phyloP scores from a whole-genome alignment of 2,329 filamentous ascomycete species.

The Xenoacremonium recifei region DNA sequence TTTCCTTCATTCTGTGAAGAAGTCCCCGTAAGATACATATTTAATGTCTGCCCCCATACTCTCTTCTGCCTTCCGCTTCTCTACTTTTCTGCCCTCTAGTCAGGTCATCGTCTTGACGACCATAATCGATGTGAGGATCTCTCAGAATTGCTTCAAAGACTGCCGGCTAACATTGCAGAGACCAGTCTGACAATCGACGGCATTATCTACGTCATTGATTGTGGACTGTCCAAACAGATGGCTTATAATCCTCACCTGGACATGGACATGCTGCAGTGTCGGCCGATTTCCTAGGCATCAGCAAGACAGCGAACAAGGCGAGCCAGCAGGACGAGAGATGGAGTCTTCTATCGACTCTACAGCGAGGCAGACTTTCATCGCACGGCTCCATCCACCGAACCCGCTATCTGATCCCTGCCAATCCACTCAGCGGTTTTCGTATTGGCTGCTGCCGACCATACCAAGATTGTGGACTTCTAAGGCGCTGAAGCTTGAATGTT shows the following conservation, averaged over 20 bases:
- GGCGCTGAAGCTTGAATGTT: too few species aligned
- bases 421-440: constrained; percentile 2
- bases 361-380: constrained; percentile 5
- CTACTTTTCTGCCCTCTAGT: too few species aligned
- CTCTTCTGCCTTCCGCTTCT: too few species aligned
- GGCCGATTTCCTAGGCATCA: constrained; percentile 12
- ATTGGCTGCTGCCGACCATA: constrained; percentile 3
- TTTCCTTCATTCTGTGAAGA: too few species aligned
- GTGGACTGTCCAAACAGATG: constrained; percentile 8
- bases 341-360: constrained; percentile 14
- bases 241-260: constrained; percentile 8
- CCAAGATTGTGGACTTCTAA: constrained; percentile 2
- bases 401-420: constrained; percentile 4
- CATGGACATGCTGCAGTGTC: constrained; percentile 2
- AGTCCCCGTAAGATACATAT: too few species aligned
- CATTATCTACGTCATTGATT: constrained; percentile 12
- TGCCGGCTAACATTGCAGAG: constrained; percentile 10
- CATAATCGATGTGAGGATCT: too few species aligned
- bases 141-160: too few species aligned
- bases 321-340: constrained; percentile 8
- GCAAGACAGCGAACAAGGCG: constrained; percentile 10
- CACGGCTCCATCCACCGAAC: constrained; percentile 4
- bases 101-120: too few species aligned
- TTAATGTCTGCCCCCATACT: too few species aligned
- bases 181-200: too few species aligned